Evolutionary conservation across 148 eudicot species (phyloP).

Genomic region (Selenicereus undatus): DNA sequence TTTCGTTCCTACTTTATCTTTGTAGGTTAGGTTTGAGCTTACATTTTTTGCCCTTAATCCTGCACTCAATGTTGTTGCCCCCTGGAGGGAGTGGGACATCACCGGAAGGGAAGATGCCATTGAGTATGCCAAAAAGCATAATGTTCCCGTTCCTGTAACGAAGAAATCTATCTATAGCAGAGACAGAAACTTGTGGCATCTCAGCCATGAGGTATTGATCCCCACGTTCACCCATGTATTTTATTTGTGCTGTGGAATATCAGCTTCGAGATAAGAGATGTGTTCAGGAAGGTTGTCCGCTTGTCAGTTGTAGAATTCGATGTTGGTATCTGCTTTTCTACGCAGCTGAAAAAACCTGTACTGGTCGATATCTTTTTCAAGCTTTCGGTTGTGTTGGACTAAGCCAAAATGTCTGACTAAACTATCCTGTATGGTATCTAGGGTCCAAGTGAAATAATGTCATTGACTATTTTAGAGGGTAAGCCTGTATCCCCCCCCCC

Average conservation of each 20-base stretch:
- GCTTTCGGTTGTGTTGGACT: too few species aligned
- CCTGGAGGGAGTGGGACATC: slow-evolving; percentile 97
- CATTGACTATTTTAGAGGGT: too few species aligned
- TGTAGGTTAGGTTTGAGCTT: slow-evolving; percentile 89
- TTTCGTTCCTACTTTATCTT: not conserved
- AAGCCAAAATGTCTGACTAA: too few species aligned
- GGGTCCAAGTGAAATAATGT: too few species aligned
- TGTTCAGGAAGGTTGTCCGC: not conserved
- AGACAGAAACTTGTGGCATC: slow-evolving; percentile 92
- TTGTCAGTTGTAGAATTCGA: too few species aligned
- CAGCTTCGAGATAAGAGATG: not conserved
- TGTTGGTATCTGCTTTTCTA: too few species aligned
- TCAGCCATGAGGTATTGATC: slow-evolving; percentile 76
- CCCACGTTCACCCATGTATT: not conserved
- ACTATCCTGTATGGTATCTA: too few species aligned
- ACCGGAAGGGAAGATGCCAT: slow-evolving; percentile 90
- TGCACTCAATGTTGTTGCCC: slow-evolving; percentile 79
- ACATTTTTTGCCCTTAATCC: slow-evolving; percentile 89
- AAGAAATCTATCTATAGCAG: slow-evolving; percentile 94
- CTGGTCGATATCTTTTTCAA: too few species aligned
- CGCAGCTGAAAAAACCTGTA: too few species aligned
- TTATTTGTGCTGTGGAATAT: not conserved
- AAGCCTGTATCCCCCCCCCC: too few species aligned
- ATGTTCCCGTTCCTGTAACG: slow-evolving; percentile 85
- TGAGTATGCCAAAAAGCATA: slow-evolving; percentile 82